Evolutionary conservation across 805 yeast genomes (phyloP).

Genomic region (Wickerhamomyces rabaulensis): DNA sequence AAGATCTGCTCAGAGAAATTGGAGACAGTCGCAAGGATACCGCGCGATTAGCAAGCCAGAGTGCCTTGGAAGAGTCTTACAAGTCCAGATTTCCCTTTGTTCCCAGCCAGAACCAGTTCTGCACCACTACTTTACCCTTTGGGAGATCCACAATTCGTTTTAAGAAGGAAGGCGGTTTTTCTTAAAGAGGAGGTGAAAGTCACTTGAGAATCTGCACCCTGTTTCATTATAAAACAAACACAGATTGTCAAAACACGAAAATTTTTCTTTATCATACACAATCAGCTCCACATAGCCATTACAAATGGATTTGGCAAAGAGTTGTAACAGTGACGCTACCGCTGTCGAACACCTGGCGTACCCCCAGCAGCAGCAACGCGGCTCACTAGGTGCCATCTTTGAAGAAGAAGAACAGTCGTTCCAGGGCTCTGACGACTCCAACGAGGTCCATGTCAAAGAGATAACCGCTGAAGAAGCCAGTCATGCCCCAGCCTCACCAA

Average conservation of each 20-base stretch:
- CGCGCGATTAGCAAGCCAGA: no score
- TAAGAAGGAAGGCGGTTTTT: not conserved
- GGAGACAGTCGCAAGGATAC: no score
- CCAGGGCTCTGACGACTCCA: not conserved
- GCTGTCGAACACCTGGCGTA: no score
- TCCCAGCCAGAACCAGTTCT: no score
- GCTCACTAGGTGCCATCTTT: not conserved
- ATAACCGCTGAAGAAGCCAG: not conserved
- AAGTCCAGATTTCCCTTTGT: no score
- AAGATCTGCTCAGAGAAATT: no score
- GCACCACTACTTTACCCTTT: no score
- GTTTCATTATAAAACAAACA: not conserved
- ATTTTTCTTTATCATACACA: not conserved
- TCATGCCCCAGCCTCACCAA: not conserved
- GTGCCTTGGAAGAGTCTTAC: not conserved
- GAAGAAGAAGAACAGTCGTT: not conserved
- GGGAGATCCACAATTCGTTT: not conserved
- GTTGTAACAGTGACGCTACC: conserved; percentile 2
- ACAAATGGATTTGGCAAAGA: conserved; percentile 14
- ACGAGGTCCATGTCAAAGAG: not conserved
- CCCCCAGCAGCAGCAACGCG: not conserved
- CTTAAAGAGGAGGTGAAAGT: not conserved
- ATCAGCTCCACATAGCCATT: not conserved
- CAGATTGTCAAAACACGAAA: not conserved
- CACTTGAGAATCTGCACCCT: not conserved